These are phyloP conservation scores for Amniculicola lignicola DNA, from an alignment of 495 filamentous ascomycete genomes.

Conservation along the genomic window DNA sequence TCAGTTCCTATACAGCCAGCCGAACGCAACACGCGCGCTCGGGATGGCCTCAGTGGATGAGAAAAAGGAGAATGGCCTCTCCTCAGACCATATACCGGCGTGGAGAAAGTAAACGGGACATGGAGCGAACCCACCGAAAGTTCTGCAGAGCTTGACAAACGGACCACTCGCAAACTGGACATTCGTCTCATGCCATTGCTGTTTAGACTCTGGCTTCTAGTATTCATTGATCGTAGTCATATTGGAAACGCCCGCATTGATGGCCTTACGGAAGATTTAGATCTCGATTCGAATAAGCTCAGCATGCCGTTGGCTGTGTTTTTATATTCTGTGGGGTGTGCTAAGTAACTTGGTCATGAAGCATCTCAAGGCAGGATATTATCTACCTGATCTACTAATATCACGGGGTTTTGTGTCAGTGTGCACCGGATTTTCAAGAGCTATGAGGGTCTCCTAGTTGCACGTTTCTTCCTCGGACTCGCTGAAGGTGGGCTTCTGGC, in stretches of 20 bases:
- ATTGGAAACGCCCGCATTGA: conserved; percentile 52
- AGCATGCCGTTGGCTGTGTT: conserved; percentile 50
- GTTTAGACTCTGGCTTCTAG: conserved; percentile 52
- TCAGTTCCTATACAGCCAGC: too few species aligned
- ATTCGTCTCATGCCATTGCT: conserved; percentile 50
- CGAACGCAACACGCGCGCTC: too few species aligned
- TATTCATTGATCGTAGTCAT: conserved; percentile 54
- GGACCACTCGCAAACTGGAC: conserved; percentile 43
- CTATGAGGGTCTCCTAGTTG: conserved; percentile 44
- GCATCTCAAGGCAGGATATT: conserved; percentile 39
- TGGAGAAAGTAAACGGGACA: conserved; percentile 25
- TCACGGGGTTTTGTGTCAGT: conserved; percentile 54
- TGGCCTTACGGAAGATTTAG: conserved; percentile 45
- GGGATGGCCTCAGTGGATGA: too few species aligned
- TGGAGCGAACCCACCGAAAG: conserved; percentile 2
- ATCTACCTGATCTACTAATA: conserved; percentile 35
- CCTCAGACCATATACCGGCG: too few species aligned
- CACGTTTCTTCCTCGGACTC: conserved; percentile 45
- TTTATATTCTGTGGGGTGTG: conserved; percentile 53
- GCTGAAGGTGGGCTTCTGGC: conserved; percentile 53
- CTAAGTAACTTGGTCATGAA: conserved; percentile 47
- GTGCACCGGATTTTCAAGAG: conserved; percentile 50
- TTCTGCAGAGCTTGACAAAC: conserved; percentile 30
- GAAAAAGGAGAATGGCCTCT: too few species aligned
- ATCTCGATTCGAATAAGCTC: conserved; percentile 44